Conservation (phyloP, 192 early-diverging fungal genomes). For the Linnemannia zychae region DNA sequence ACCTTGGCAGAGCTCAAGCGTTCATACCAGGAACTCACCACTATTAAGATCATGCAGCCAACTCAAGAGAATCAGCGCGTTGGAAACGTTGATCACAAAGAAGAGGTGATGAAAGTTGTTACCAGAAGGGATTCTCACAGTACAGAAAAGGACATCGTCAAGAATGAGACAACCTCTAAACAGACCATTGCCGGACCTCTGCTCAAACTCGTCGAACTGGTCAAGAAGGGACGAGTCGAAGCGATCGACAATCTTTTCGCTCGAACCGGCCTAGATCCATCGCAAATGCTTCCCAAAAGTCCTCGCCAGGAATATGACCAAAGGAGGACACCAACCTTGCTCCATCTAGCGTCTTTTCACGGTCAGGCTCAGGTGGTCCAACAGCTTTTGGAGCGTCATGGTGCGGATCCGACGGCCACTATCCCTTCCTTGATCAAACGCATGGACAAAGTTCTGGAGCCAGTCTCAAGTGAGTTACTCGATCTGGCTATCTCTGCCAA, state of each 20-base stretch:
- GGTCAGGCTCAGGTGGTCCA: conserved; percentile 69
- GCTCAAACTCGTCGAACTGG: conserved; percentile 67
- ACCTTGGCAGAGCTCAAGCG: conserved; percentile 75
- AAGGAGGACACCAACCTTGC: conserved; percentile 63
- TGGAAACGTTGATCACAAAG: background rate
- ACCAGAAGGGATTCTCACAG: background rate
- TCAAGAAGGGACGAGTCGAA: conserved; percentile 70
- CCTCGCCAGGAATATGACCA: conserved; percentile 42
- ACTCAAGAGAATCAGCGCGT: conserved; percentile 1
- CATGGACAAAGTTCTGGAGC: background rate
- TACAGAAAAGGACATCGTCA: background rate
- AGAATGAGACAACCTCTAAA: conserved; percentile 6
- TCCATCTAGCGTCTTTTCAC: conserved; percentile 78
- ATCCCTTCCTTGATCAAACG: background rate
- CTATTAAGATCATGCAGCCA: conserved; percentile 57
- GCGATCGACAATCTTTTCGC: conserved; percentile 63
- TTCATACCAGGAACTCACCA: conserved; percentile 71
- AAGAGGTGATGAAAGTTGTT: background rate
- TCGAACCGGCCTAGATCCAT: conserved; percentile 58
- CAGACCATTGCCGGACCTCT: conserved; percentile 11
- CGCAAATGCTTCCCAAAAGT: conserved; percentile 19
- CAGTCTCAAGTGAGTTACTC: background rate
- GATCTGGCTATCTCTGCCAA: conserved; percentile 1
- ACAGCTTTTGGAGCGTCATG: conserved; percentile 67
- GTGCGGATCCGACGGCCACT: conserved; percentile 78